Evolutionary conservation across 169 alveolate genomes (phyloP).

Genomic region (Miamiensis avidus): DNA sequence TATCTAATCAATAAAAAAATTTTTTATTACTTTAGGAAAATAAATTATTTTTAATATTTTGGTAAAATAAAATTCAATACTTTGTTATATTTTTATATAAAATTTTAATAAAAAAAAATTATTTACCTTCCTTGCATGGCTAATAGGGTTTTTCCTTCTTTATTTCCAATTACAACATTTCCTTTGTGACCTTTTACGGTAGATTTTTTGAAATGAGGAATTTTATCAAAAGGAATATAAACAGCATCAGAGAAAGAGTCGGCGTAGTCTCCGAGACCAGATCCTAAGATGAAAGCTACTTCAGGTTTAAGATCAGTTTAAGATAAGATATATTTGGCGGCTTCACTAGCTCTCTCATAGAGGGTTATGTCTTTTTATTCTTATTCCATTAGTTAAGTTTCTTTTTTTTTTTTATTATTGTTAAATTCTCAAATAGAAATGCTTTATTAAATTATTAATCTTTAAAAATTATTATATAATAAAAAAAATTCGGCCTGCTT

Average conservation of each 20-base stretch:
- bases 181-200: conserved; percentile 26
- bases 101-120: too few species aligned
- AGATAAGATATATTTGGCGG: conserved; percentile 1
- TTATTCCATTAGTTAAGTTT: background rate
- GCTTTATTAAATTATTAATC: too few species aligned
- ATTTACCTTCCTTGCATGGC: conserved; percentile 11
- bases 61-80: too few species aligned
- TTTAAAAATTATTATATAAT: too few species aligned
- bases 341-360: conserved; percentile 12
- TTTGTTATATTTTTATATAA: too few species aligned
- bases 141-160: conserved; percentile 1
- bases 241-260: conserved; percentile 10
- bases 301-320: conserved; percentile 3
- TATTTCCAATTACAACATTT: conserved; percentile 15
- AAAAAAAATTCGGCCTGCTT: too few species aligned
- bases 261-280: conserved; percentile 22
- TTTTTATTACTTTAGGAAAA: too few species aligned
- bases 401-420: background rate
- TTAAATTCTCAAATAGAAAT: too few species aligned
- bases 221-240: conserved; percentile 11
- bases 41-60: too few species aligned
- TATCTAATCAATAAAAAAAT: background rate
- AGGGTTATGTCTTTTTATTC: background rate
- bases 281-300: conserved; percentile 17
- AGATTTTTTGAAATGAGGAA: conserved; percentile 25